Percentiles rank a stretch among this genome's conserved stretches.
These are phyloP conservation scores for Ogataea polymorpha DNA, from an alignment of 805 yeast genomes.

Conservation along the genomic window DNA sequence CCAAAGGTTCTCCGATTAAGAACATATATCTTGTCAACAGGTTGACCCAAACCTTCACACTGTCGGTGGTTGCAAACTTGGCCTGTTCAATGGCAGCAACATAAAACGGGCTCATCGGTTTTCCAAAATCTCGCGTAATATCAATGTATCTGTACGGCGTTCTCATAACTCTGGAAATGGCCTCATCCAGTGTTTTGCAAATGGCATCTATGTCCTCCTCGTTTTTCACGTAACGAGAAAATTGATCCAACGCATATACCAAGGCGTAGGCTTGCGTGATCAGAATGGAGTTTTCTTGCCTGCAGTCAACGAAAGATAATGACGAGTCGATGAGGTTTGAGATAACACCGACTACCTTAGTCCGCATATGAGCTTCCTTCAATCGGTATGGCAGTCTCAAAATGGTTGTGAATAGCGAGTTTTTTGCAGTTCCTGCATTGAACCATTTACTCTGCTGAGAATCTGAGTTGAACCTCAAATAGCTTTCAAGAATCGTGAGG, in stretches of 20 bases:
- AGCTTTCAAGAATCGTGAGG: slow-evolving; percentile 54
- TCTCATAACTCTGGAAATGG: slow-evolving; percentile 64
- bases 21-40: slow-evolving; percentile 44
- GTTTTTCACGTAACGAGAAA: slow-evolving; percentile 11
- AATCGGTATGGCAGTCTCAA: slow-evolving; percentile 44
- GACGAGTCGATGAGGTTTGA: slow-evolving; percentile 48
- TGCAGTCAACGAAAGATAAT: slow-evolving; percentile 45
- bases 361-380: slow-evolving; percentile 19
- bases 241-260: slow-evolving; percentile 42
- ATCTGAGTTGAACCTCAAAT: slow-evolving; percentile 57
- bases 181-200: slow-evolving; percentile 71
- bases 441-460: slow-evolving; percentile 68
- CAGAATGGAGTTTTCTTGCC: slow-evolving; percentile 31
- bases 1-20: slow-evolving; percentile 58
- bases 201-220: slow-evolving; percentile 33
- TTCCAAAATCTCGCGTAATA: slow-evolving; percentile 30
- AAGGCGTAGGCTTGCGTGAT: slow-evolving; percentile 57
- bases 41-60: slow-evolving; percentile 45
- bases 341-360: slow-evolving; percentile 49
- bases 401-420: slow-evolving; percentile 67
- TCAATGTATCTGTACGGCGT: slow-evolving; percentile 88
- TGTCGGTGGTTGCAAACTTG: slow-evolving; percentile 41
- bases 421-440: slow-evolving; percentile 47
- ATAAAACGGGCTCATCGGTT: slow-evolving; percentile 52
- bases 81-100: slow-evolving; percentile 68